Evolutionary conservation across 768 basidiomycete species (phyloP).

Genomic region (Kwoniella europaea): DNA sequence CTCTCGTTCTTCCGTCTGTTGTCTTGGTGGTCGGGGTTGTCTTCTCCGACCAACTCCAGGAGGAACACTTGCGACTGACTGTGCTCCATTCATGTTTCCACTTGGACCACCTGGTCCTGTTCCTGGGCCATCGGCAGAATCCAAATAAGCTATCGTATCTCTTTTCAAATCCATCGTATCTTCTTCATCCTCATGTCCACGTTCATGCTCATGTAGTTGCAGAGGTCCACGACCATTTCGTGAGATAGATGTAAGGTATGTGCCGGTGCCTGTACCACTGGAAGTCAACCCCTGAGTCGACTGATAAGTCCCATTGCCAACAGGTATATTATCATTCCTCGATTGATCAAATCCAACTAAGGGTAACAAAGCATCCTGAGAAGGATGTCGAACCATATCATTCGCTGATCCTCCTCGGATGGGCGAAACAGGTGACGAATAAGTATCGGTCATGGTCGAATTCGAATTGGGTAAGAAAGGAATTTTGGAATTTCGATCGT

Average conservation of each 20-base stretch:
- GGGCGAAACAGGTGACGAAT: slow-evolving; percentile 9
- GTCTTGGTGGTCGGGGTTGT: slow-evolving; percentile 1
- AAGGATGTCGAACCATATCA: slow-evolving; percentile 1
- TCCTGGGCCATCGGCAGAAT: slow-evolving; percentile 8
- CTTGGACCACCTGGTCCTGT: too few species aligned
- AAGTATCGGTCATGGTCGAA: slow-evolving; percentile 3
- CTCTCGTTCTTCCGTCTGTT: slow-evolving; percentile 31
- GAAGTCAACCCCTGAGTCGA: not conserved
- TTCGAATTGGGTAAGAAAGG: slow-evolving; percentile 7
- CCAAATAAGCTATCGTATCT: slow-evolving; percentile 45
- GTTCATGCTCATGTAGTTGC: slow-evolving; percentile 30
- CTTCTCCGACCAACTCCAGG: slow-evolving; percentile 15
- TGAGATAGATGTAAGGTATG: not conserved
- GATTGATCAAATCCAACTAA: not conserved
- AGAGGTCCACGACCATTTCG: slow-evolving; percentile 20
- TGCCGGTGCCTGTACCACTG: not conserved
- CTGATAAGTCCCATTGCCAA: not conserved
- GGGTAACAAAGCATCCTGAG: slow-evolving; percentile 14
- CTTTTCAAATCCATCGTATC: slow-evolving; percentile 46
- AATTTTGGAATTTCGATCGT: slow-evolving; percentile 8
- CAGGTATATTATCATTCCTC: not conserved
- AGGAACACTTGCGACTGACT: not conserved
- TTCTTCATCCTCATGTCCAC: slow-evolving; percentile 15
- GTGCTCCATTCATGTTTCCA: not conserved
- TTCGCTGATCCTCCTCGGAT: not conserved